A percentile compares a stretch with the other conserved stretches of the same genome.
These are phyloP conservation scores for Quercus ilex DNA, from an alignment of 306 rosid genomes.

Conservation along the genomic window DNA sequence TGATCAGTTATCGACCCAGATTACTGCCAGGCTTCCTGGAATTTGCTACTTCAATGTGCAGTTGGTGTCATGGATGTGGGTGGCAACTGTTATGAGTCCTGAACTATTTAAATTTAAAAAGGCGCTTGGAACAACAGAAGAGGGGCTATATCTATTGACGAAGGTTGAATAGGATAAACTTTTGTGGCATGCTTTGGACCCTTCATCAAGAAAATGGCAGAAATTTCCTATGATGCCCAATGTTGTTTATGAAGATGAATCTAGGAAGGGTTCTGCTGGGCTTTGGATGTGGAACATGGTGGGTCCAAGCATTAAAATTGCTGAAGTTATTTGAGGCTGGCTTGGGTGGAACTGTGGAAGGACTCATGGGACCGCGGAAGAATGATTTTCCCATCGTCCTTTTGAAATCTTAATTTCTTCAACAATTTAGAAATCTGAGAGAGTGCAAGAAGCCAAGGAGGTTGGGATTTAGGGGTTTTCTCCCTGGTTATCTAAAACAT, in stretches of 20 bases:
- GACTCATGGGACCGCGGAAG: constrained; percentile 40
- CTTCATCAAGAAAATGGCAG: constrained; percentile 72
- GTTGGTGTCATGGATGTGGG: constrained; percentile 79
- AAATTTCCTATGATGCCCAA: constrained; percentile 78
- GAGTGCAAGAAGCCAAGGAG: too few relatives aligned
- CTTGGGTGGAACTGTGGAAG: constrained; percentile 52
- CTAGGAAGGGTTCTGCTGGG: constrained; percentile 48
- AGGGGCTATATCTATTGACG: constrained; percentile 80
- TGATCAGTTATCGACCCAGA: constrained; percentile 82
- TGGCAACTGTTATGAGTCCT: constrained; percentile 44
- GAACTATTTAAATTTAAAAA: constrained; percentile 65
- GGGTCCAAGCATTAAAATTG: constrained; percentile 59
- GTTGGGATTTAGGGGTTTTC: too few relatives aligned
- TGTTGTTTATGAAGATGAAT: constrained; percentile 48
- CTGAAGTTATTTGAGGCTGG: constrained; percentile 73
- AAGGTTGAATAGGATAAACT: constrained; percentile 66
- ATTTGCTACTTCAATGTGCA: constrained; percentile 51
- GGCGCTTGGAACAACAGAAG: constrained; percentile 83
- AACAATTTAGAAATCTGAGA: too few relatives aligned
- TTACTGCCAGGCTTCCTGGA: constrained; percentile 84
- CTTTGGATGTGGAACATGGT: constrained; percentile 77
- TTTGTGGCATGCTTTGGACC: constrained; percentile 79
- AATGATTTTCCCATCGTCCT: too few relatives aligned
- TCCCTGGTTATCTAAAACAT: too few relatives aligned
- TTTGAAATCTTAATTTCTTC: too few relatives aligned